Evolutionary conservation across 2,329 filamentous ascomycete genomes (phyloP), one percentile per base, ranked within the genome.

Genomic region (Plectosphaerella plurivora): DNA sequence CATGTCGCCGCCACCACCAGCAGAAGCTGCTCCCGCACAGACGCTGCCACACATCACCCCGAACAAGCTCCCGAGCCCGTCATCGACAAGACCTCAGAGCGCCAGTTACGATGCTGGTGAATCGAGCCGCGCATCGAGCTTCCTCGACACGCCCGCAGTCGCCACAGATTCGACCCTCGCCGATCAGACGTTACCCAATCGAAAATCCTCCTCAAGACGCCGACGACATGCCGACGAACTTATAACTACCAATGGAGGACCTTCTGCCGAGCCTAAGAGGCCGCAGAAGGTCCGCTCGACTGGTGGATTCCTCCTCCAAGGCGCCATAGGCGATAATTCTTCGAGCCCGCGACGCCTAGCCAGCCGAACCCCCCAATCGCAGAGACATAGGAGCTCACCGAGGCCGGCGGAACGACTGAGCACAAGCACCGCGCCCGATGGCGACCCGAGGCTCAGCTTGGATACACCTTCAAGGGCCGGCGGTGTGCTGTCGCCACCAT

Each of bases 291-390:
- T 71, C 28, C 71, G 76, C 15, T 68, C 76, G 6, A 73, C 69
- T 56, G 75, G 77, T 46, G 75, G 73, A 8, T 83, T 83, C 59
- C 69, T 82, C 49, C 69, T 82, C 14, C 67, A 73, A 28, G 76
- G 78, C 56, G 60, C 57, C n/a, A 61, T 61, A 24, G 61, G 63
- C 18, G 66, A 63, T 22, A 69, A 68, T 42, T 55, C 60, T 15
- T 64, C 64, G 44, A 63, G 54, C 37, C 71, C 65, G 37, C 53
- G 41, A 28, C 61, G 63, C 42, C 60, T 60, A 33, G 60, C 62
- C 33, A 63, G 55, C 57, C 61, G 54, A 55, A 55, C 51, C 49
- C 58, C 25, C 2, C 48, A 45, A 15, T 48, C 37, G 14, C 52
- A 45, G 33, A 54, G 49, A 47, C 41, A 51, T 9, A 54, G 47